Base-by-base conservation (phyloP, 768 basidiomycete species). In the Panus rudis region DNA sequence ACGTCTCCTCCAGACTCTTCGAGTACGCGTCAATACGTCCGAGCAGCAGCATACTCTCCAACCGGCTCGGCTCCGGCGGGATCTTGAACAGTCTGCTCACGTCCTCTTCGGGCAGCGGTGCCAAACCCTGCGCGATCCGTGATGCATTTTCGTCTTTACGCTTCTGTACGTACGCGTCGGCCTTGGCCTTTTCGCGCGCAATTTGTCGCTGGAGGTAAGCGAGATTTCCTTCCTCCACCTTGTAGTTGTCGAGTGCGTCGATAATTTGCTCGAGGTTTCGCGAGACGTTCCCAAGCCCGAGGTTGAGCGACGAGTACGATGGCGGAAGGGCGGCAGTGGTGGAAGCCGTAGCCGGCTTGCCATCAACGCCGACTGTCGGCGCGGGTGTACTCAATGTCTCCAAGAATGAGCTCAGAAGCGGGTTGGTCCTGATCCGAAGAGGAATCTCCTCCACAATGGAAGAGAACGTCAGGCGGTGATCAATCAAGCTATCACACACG, bases 141-240 rank as follows among this genome's bases (percentile, higher is more conserved):
- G 68, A 68, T 27, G 73, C 74, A 56, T 89, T 94, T 65, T 96
- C 92, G 60, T 94, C 92, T 59, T 84, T 88, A 43, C 91, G 79
- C 64, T 92, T 92, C 54, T 77, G 73, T 42, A 92, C 64, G 57
- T 84, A 83, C 41, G 72, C 71, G 43, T 96, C 92, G 39, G 89
- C 88, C 47, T 78, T 79, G 33, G 73, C 64, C 57, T 79, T 83
- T 63, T 96, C 92, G 23, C 92, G 76, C 23, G 82, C 82, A 57
- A 93, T 93, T 61, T 93, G 92, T 42, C 92, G 81, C 34, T 73
- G 72, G 52, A 90, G 68, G 70, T 91, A 96, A 41, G 85, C 91
- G 51, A 92, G 75, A 63, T 94, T 94, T 39, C 89, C 87, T 56
- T 93, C 88, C 63, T 96, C 92, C 42, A 86, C 89, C 55, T 82